phyloP scores from a whole-genome alignment of 768 basidiomycete species.

The Rossbeevera mucosa region DNA sequence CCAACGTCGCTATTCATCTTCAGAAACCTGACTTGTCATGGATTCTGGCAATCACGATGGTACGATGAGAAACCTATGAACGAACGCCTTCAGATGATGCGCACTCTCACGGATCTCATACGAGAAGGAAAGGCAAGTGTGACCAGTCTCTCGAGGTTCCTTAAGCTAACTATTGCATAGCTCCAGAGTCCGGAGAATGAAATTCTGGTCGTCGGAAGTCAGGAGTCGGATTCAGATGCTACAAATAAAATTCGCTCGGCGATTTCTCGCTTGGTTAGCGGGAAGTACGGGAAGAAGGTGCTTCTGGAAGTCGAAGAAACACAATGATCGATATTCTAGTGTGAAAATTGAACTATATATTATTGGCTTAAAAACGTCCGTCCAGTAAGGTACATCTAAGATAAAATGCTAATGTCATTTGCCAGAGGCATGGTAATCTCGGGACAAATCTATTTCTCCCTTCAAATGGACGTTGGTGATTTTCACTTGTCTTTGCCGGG shows the following conservation, averaged over 20 bases:
- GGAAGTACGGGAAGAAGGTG: constrained; percentile 47
- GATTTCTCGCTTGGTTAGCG: constrained; percentile 32
- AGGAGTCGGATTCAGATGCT: constrained; percentile 37
- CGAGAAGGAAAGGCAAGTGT: constrained; percentile 46
- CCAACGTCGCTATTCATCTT: constrained; percentile 83
- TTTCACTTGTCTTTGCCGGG: constrained; percentile 69
- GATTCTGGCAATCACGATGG: constrained; percentile 80
- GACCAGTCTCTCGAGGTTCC: background rate
- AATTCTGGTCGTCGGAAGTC: constrained; percentile 49
- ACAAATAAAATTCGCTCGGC: constrained; percentile 30
- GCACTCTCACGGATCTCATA: constrained; percentile 49
- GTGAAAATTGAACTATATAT: background rate
- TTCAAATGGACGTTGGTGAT: constrained; percentile 88
- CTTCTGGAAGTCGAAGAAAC: constrained; percentile 38
- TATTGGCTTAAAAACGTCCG: background rate
- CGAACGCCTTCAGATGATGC: constrained; percentile 51
- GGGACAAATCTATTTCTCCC: constrained; percentile 79
- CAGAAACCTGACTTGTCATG: constrained; percentile 70
- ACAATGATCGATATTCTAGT: background rate
- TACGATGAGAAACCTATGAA: constrained; percentile 45
- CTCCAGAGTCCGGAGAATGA: constrained; percentile 67
- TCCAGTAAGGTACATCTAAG: background rate
- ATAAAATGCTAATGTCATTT: constrained; percentile 11
- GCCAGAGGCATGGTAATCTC: constrained; percentile 49
- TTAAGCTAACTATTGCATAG: constrained; percentile 33